Evolutionary conservation across 495 filamentous ascomycete species (phyloP).

Genomic region (Xanthoparmelia taractica): DNA sequence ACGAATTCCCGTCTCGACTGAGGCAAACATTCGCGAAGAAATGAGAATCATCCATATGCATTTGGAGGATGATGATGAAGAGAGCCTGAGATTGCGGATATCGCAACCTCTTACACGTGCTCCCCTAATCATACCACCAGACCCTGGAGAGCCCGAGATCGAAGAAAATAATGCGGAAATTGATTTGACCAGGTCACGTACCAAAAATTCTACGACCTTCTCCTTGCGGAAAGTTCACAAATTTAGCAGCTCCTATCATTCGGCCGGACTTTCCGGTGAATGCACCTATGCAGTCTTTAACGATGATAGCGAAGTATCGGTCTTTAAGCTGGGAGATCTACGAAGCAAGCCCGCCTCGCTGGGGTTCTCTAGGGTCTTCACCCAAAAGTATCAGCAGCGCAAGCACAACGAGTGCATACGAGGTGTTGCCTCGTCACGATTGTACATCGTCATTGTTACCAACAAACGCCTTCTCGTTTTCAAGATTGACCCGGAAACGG

Average conservation of each 20-base stretch:
- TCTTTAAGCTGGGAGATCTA: not conserved
- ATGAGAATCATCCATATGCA: not conserved
- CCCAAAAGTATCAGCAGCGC: not conserved
- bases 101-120: not conserved
- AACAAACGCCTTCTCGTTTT: not conserved
- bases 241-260: not conserved
- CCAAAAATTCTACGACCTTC: not conserved
- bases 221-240: not conserved
- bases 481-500: not conserved
- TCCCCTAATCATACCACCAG: not conserved
- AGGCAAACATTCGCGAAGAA: not conserved
- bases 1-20: not conserved
- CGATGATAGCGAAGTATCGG: not conserved
- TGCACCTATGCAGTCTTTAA: conserved; percentile 6
- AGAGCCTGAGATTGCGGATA: not conserved
- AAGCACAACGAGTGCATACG: conserved; percentile 2
- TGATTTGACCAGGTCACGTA: not conserved
- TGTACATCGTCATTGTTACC: not conserved
- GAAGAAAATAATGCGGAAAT: not conserved
- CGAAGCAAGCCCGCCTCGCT: not conserved
- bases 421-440: not conserved
- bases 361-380: not conserved
- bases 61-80: not conserved
- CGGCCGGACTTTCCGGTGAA: not conserved
- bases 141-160: not conserved